Conservation (phyloP, 1,284 basidiomycete species). For the Exsudoporus floridanus region DNA sequence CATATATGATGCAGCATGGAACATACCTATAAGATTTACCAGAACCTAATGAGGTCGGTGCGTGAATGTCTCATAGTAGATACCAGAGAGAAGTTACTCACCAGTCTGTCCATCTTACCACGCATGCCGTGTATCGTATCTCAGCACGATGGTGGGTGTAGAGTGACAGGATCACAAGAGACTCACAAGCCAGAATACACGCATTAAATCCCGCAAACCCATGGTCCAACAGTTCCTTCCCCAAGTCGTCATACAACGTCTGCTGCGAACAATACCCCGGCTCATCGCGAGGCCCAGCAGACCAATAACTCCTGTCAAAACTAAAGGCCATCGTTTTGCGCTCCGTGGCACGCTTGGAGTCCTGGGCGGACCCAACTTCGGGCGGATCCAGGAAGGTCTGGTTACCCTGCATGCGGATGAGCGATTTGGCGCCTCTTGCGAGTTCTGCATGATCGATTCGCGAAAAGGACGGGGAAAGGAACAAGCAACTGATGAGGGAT, state of each 20-base stretch:
- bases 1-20: slow-evolving; percentile 3
- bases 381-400: slow-evolving; percentile 90
- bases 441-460: slow-evolving; percentile 59
- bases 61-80: slow-evolving; percentile 7
- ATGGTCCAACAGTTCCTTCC: slow-evolving; percentile 92
- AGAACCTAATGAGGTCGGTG: slow-evolving; percentile 55
- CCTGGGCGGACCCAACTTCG: slow-evolving; percentile 67
- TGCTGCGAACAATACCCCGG: slow-evolving; percentile 89
- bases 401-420: slow-evolving; percentile 92
- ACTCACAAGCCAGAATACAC: slow-evolving; percentile 95
- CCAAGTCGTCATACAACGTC: slow-evolving; percentile 92
- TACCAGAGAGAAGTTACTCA: slow-evolving; percentile 39
- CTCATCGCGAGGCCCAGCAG: slow-evolving; percentile 84
- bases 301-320: slow-evolving; percentile 97
- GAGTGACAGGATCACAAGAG: neutral
- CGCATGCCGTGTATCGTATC: neutral
- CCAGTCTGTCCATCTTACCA: slow-evolving; percentile 81
- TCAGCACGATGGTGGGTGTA: slow-evolving; percentile 3
- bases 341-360: slow-evolving; percentile 78
- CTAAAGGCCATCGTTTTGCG: slow-evolving; percentile 87
- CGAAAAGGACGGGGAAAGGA: neutral
- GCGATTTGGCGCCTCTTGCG: slow-evolving; percentile 84
- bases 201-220: slow-evolving; percentile 97
- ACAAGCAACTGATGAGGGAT: slow-evolving; percentile 8
- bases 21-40: slow-evolving; percentile 86